These are phyloP conservation scores for Hortiboletus campestris DNA, from an alignment of 768 basidiomycete species.

Conservation along the genomic window DNA sequence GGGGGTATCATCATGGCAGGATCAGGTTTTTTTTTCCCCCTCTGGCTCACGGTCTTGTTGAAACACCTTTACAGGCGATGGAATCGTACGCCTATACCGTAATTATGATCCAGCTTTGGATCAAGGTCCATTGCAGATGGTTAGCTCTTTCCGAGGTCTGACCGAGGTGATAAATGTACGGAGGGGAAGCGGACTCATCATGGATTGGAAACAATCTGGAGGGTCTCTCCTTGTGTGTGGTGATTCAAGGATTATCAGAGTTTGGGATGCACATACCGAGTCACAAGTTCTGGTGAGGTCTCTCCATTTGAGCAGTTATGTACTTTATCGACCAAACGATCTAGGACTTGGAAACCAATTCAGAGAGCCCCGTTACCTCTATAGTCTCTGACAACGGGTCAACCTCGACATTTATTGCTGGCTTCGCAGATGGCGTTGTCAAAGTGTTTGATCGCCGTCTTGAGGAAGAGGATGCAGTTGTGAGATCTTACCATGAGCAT, in stretches of 20 bases:
- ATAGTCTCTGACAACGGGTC: constrained; percentile 76
- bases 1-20: constrained; percentile 87
- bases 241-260: constrained; percentile 81
- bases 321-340: neutral
- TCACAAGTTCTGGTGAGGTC: constrained; percentile 62
- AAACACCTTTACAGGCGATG: constrained; percentile 64
- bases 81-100: constrained; percentile 85
- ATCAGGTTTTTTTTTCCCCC: constrained; percentile 52
- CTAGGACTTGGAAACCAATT: constrained; percentile 87
- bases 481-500: constrained; percentile 67
- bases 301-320: neutral
- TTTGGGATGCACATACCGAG: constrained; percentile 96
- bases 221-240: constrained; percentile 89
- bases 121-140: constrained; percentile 81
- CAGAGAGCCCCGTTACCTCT: constrained; percentile 86
- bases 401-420: constrained; percentile 79
- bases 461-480: constrained; percentile 77
- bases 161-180: constrained; percentile 71
- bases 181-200: constrained; percentile 81
- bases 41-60: neutral
- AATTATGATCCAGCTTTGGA: constrained; percentile 81
- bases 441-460: constrained; percentile 91
- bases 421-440: constrained; percentile 90
- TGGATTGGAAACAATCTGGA: constrained; percentile 90
- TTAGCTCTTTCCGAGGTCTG: constrained; percentile 89